phyloP scores from a whole-genome alignment of 2,329 filamentous ascomycete genomes.

The Venturia oleaginea region DNA sequence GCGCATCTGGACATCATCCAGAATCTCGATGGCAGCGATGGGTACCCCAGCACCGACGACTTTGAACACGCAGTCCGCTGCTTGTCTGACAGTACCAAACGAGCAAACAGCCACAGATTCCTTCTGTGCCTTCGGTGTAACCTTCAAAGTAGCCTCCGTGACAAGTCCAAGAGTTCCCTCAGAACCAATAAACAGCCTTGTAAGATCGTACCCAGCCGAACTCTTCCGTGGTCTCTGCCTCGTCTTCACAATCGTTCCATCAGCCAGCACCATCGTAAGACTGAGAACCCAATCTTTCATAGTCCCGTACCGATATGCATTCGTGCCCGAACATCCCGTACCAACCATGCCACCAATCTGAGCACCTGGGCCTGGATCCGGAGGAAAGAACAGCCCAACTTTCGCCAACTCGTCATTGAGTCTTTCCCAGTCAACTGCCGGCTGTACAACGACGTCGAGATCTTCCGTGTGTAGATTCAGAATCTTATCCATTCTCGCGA shows the following conservation, averaged over 20 bases:
- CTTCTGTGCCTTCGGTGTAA: slow-evolving; percentile 70
- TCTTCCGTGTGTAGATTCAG: slow-evolving; percentile 64
- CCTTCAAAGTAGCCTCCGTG: slow-evolving; percentile 81
- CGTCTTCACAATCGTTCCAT: slow-evolving; percentile 85
- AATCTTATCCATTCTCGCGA: slow-evolving; percentile 75
- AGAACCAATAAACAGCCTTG: slow-evolving; percentile 78
- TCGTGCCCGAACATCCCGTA: slow-evolving; percentile 71
- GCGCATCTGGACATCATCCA: slow-evolving; percentile 85
- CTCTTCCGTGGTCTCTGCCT: slow-evolving; percentile 81
- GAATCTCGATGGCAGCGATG: slow-evolving; percentile 83
- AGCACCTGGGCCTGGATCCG: slow-evolving; percentile 81
- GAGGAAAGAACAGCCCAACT: slow-evolving; percentile 75
- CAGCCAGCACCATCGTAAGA: slow-evolving; percentile 79
- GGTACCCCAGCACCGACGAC: slow-evolving; percentile 76
- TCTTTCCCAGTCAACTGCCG: slow-evolving; percentile 75
- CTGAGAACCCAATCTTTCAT: slow-evolving; percentile 92
- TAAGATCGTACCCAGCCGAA: slow-evolving; percentile 86
- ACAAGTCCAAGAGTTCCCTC: slow-evolving; percentile 88
- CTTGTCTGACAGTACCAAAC: slow-evolving; percentile 57
- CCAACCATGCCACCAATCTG: slow-evolving; percentile 88
- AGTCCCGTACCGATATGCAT: slow-evolving; percentile 85
- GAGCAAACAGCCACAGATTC: slow-evolving; percentile 69
- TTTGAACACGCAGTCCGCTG: slow-evolving; percentile 68
- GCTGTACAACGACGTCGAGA: slow-evolving; percentile 47
- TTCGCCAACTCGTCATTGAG: slow-evolving; percentile 72